Evolutionary conservation across 352 stramenopile species (phyloP), one percentile per base, ranked within the genome.

Genomic region (Phytopythium boreale): DNA sequence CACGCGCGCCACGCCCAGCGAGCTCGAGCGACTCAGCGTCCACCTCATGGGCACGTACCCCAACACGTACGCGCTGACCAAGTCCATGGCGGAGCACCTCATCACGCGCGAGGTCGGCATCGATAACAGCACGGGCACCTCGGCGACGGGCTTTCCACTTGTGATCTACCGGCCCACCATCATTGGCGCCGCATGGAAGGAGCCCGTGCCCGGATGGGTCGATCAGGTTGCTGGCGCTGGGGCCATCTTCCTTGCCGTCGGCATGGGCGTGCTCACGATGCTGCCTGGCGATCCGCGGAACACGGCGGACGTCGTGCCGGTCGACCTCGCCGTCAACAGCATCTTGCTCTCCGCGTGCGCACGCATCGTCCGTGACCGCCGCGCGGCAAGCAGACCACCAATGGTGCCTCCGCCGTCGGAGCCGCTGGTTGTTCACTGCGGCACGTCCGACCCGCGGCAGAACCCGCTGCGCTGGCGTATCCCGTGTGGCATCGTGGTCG

Each of bases 11-110:
- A 84, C 81, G 19, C 62, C 83, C 1, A 79, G 62, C 29, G 79
- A 93, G 43, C 62, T 90, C 34, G 84, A 90, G 55, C 72, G 80
- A 9, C 62, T 96, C 31, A 72, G 77, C 37, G 76, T 90, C 19
- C 90, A 94, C 53, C 70, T 96, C 34, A 93, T 95, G 64, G 86
- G 88, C 29, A 92, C 87, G 27, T 96, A 94, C 73, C 86, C 87
- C 9, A 96, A 96, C 70, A 96, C 88, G 49, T 96, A 96, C 70
- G 87, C 85, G 24, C 79, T 96, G 0, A 96, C 87, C 66, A 95
- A 96, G 71, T 92, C 85, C 19, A 95, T 96, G 80, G 85, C 87
- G 46, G 88, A 96, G 71, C 80, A 92, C 39, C 59, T 96, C 31
- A 53, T 94, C 29, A 67, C 84, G 49, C 70, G 81, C 63, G 71